phyloP scores from a whole-genome alignment of 352 stramenopile genomes.

The Phytophthora pseudosyringae region DNA sequence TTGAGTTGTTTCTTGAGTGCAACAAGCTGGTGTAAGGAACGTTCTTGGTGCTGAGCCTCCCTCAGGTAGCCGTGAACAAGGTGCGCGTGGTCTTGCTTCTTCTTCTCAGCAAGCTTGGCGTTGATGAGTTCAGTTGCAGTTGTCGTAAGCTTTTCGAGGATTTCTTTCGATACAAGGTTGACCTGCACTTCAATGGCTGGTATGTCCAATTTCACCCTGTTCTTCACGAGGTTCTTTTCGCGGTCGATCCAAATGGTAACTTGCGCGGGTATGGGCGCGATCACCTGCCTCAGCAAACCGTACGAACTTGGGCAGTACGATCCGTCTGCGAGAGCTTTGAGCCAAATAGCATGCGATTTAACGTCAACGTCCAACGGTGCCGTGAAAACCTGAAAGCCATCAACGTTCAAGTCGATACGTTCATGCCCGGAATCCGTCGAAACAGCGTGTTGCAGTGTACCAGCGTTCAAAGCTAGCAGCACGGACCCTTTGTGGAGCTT shows the following conservation, averaged over 20 bases:
- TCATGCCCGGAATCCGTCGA: constrained; percentile 59
- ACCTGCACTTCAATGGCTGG: constrained; percentile 60
- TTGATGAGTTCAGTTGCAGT: constrained; percentile 45
- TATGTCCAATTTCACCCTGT: constrained; percentile 65
- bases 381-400: constrained; percentile 71
- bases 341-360: constrained; percentile 69
- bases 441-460: constrained; percentile 60
- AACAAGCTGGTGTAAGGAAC: constrained; percentile 52
- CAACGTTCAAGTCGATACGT: constrained; percentile 63
- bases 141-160: constrained; percentile 59
- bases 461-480: constrained; percentile 66
- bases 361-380: constrained; percentile 77
- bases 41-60: constrained; percentile 15
- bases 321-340: constrained; percentile 60
- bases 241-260: constrained; percentile 66
- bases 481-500: constrained; percentile 71
- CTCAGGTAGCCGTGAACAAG: constrained; percentile 36
- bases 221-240: constrained; percentile 37
- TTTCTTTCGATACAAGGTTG: constrained; percentile 61
- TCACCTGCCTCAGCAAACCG: constrained; percentile 67
- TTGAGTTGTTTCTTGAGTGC: constrained; percentile 55
- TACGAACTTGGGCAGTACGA: constrained; percentile 70
- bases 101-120: constrained; percentile 53
- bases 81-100: constrained; percentile 39
- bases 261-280: constrained; percentile 64